Evolutionary conservation across 371 early-diverging fungal species (phyloP).

Genomic region (Syncephalastrum monosporum): DNA sequence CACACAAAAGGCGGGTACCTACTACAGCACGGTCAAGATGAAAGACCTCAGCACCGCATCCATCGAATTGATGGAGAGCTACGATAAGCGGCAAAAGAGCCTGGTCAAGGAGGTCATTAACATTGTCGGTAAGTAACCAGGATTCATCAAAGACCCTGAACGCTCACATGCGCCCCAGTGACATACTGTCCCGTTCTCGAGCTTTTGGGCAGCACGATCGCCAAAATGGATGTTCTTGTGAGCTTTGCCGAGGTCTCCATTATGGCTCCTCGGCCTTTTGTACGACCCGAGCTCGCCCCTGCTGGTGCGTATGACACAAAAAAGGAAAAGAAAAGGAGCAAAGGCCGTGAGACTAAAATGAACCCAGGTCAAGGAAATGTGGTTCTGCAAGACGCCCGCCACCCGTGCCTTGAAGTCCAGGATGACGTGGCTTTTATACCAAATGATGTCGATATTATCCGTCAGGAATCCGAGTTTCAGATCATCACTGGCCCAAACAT

Average conservation of each 20-base stretch:
- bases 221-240: constrained; percentile 86
- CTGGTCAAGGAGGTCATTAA: constrained; percentile 86
- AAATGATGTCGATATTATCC: constrained; percentile 77
- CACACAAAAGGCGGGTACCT: constrained; percentile 89
- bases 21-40: constrained; percentile 79
- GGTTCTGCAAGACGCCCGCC: constrained; percentile 70
- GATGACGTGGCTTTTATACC: constrained; percentile 92
- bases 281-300: constrained; percentile 60
- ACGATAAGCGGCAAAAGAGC: constrained; percentile 66
- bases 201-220: constrained; percentile 68
- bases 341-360: background rate
- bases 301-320: no score
- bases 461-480: constrained; percentile 52
- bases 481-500: constrained; percentile 97
- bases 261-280: constrained; percentile 82
- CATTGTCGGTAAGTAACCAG: constrained; percentile 57
- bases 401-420: constrained; percentile 95
- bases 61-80: constrained; percentile 53
- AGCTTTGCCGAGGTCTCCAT: constrained; percentile 87
- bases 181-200: constrained; percentile 84
- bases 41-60: constrained; percentile 53
- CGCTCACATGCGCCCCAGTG: constrained; percentile 32
- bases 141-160: background rate
- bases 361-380: constrained; percentile 61
- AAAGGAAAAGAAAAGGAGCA: no score